Percentiles rank a stretch among this genome's conserved stretches.
phyloP scores from a whole-genome alignment of 306 rosid species.

The Vachellia collinsii region DNA sequence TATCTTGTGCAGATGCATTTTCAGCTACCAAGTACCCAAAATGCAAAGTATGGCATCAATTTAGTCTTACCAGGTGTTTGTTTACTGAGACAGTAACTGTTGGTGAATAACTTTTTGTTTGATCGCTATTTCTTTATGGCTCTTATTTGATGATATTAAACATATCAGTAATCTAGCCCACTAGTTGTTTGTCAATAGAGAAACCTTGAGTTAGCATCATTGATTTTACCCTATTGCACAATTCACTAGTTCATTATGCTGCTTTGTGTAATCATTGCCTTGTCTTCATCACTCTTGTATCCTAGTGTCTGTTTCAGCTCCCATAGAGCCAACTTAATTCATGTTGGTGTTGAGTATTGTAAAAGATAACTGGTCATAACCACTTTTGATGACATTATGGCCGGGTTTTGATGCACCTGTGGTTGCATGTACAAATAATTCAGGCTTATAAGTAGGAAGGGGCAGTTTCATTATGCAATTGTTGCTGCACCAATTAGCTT shows the following conservation, averaged over 20 bases:
- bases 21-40: not conserved
- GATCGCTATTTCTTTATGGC: not conserved
- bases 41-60: not conserved
- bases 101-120: not conserved
- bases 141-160: not conserved
- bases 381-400: not conserved
- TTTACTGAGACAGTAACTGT: not conserved
- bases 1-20: not conserved
- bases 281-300: not conserved
- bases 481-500: not conserved
- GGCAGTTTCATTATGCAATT: constrained; percentile 2
- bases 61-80: not conserved
- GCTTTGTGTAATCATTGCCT: not conserved
- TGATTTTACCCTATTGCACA: not conserved
- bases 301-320: not conserved
- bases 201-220: not conserved
- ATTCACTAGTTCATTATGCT: not conserved
- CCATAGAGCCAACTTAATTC: not conserved
- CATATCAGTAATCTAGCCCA: not conserved
- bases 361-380: not conserved
- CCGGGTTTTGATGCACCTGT: not conserved
- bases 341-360: not conserved
- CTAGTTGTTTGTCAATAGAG: not conserved
- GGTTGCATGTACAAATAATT: not conserved
- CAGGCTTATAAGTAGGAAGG: not conserved